phyloP scores from a whole-genome alignment of 2,329 filamentous ascomycete genomes.

The Neopestalotiopsis sp. region DNA sequence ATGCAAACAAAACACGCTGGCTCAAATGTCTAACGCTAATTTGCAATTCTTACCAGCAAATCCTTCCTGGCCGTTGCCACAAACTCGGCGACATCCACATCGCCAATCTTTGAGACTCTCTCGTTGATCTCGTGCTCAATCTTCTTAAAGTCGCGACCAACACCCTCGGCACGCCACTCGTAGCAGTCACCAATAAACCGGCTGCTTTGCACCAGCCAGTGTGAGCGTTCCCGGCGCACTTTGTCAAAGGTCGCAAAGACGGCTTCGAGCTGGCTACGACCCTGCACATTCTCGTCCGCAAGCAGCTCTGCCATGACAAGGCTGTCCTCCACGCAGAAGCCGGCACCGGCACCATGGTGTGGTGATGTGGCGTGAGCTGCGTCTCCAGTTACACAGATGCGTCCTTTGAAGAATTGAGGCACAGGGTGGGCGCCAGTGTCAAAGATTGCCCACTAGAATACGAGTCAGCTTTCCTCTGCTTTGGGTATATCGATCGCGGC shows the following conservation, averaged over 20 bases:
- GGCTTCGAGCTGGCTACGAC: not conserved
- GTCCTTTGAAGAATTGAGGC: constrained; percentile 6
- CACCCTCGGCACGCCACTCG: constrained; percentile 13
- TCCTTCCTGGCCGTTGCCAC: constrained; percentile 1
- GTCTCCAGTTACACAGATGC: constrained; percentile 12
- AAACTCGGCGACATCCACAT: constrained; percentile 5
- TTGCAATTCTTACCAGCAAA: not conserved
- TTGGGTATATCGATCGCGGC: not conserved
- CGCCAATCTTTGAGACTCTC: not conserved
- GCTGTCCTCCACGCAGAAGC: constrained; percentile 17
- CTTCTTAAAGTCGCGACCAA: constrained; percentile 9
- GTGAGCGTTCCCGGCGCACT: constrained; percentile 1
- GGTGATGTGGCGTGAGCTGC: constrained; percentile 18
- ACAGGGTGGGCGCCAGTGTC: constrained; percentile 15
- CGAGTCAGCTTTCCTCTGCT: no score
- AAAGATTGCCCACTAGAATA: constrained; percentile 18
- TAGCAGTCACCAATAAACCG: constrained; percentile 16
- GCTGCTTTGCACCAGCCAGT: constrained; percentile 21
- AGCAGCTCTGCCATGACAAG: constrained; percentile 2
- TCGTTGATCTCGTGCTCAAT: constrained; percentile 9
- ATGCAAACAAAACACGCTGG: constrained; percentile 4
- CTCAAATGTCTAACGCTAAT: not conserved
- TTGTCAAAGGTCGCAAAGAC: constrained; percentile 14
- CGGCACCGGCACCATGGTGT: constrained; percentile 14
- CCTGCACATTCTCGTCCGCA: not conserved